phyloP scores from a whole-genome alignment of 2,329 filamentous ascomycete species.

The Rhexocercosporidium sp. region DNA sequence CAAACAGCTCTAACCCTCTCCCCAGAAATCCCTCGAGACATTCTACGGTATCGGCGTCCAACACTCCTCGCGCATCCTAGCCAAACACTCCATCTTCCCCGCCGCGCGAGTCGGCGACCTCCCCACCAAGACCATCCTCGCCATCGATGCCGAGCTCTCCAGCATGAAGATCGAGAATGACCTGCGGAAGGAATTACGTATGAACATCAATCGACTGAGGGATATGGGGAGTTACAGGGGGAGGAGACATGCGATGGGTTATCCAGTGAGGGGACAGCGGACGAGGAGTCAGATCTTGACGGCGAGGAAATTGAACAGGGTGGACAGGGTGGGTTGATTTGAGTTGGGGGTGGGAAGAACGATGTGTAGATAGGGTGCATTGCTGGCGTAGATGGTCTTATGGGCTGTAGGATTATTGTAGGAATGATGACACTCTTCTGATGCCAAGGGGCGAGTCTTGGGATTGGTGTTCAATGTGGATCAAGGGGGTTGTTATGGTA shows the following conservation, averaged over 20 bases:
- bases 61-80: conserved; percentile 76
- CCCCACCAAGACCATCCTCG: conserved; percentile 76
- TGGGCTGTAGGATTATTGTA: conserved; percentile 14
- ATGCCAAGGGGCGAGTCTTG: background rate
- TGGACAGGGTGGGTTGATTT: conserved; percentile 53
- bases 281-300: conserved; percentile 76
- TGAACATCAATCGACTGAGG: conserved; percentile 84
- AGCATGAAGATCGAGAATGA: conserved; percentile 96
- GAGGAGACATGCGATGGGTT: conserved; percentile 86
- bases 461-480: background rate
- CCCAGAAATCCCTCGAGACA: conserved; percentile 74
- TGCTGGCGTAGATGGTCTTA: conserved; percentile 18
- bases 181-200: conserved; percentile 73
- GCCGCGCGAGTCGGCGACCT: conserved; percentile 79
- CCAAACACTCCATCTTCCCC: conserved; percentile 87
- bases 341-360: background rate
- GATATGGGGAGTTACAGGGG: conserved; percentile 93
- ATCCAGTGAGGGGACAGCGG: conserved; percentile 89
- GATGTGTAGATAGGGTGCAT: conserved; percentile 15
- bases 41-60: conserved; percentile 86
- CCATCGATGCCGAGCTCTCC: conserved; percentile 83
- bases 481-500: background rate
- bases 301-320: conserved; percentile 64
- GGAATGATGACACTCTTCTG: conserved; percentile 10
- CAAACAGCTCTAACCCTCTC: conserved; percentile 8